Percentiles rank a stretch among this genome's conserved stretches.
Evolutionary conservation across 768 basidiomycete species (phyloP).

Genomic region (Serendipita vermifera): DNA sequence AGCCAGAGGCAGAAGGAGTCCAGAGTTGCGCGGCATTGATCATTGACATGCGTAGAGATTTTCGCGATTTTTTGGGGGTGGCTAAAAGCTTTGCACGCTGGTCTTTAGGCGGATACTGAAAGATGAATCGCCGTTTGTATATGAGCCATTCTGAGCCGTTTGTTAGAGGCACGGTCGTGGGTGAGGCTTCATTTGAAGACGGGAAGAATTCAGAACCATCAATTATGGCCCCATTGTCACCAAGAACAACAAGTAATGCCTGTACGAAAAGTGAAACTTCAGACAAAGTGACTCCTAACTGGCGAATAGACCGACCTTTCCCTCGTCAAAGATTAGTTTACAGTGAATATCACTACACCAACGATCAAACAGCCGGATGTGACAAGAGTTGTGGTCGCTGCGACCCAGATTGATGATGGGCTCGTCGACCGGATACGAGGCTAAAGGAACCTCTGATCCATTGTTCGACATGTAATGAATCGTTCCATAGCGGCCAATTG

Average conservation of each 20-base stretch:
- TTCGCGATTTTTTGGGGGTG: constrained; percentile 22
- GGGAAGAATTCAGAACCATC: constrained; percentile 55
- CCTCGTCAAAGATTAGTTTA: constrained; percentile 52
- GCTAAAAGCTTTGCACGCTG: constrained; percentile 38
- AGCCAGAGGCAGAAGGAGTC: constrained; percentile 32
- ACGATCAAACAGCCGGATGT: constrained; percentile 56
- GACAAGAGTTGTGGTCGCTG: constrained; percentile 36
- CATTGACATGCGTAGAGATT: constrained; percentile 57
- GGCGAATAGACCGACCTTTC: constrained; percentile 31
- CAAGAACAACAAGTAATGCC: constrained; percentile 57
- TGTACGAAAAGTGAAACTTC: constrained; percentile 20
- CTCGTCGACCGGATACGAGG: constrained; percentile 61
- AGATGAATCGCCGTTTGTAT: constrained; percentile 55
- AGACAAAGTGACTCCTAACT: not conserved
- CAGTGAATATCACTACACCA: constrained; percentile 51
- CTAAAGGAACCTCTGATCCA: constrained; percentile 35
- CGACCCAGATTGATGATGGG: constrained; percentile 56
- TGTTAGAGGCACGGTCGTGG: constrained; percentile 47
- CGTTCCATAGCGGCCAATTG: constrained; percentile 54
- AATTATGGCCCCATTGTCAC: constrained; percentile 41
- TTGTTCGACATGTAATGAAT: constrained; percentile 47
- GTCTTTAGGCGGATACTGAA: constrained; percentile 63
- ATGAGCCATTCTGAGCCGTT: constrained; percentile 59
- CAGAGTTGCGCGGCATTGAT: constrained; percentile 64
- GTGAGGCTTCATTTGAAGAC: constrained; percentile 21